Evolutionary conservation across 1,284 basidiomycete genomes (phyloP).

Genomic region (Peniophora sp.): DNA sequence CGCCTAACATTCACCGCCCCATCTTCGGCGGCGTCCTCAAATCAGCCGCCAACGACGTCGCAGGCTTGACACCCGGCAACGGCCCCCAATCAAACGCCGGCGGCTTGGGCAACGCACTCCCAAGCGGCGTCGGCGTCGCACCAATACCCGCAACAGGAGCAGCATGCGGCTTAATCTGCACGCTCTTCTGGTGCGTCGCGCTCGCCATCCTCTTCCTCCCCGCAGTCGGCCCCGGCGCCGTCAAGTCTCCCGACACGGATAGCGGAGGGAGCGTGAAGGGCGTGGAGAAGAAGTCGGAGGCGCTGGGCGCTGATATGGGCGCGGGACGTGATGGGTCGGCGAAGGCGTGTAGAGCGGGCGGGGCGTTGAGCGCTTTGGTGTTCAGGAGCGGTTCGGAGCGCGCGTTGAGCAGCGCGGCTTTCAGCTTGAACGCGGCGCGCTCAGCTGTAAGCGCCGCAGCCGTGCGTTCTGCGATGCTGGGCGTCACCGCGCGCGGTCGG

Average conservation of each 20-base stretch:
- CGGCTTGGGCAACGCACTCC: slow-evolving; percentile 2
- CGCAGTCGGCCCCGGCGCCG: neutral
- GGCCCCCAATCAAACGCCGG: slow-evolving; percentile 18
- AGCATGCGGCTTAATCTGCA: slow-evolving; percentile 6
- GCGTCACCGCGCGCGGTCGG: slow-evolving; percentile 41
- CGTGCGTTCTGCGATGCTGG: slow-evolving; percentile 60
- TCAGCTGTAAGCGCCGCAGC: slow-evolving; percentile 76
- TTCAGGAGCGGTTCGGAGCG: slow-evolving; percentile 63
- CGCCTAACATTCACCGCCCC: neutral
- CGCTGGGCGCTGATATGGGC: neutral
- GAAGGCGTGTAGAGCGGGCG: slow-evolving; percentile 33
- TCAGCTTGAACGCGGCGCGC: slow-evolving; percentile 60
- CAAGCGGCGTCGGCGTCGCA: no score
- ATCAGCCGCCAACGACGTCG: slow-evolving; percentile 10
- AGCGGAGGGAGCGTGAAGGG: slow-evolving; percentile 1
- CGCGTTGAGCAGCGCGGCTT: slow-evolving; percentile 52
- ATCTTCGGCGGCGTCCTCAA: slow-evolving; percentile 2
- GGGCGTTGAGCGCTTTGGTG: slow-evolving; percentile 35
- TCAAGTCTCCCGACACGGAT: neutral
- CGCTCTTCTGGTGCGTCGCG: slow-evolving; percentile 8
- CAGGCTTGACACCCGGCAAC: slow-evolving; percentile 11
- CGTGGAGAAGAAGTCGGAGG: neutral
- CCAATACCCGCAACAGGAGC: neutral
- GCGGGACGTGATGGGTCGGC: slow-evolving; percentile 16
- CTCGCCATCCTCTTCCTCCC: neutral